Percentiles rank a stretch among this genome's conserved stretches.
Conservation (phyloP, 306 rosid genomes). For the Rosa chinensis region DNA sequence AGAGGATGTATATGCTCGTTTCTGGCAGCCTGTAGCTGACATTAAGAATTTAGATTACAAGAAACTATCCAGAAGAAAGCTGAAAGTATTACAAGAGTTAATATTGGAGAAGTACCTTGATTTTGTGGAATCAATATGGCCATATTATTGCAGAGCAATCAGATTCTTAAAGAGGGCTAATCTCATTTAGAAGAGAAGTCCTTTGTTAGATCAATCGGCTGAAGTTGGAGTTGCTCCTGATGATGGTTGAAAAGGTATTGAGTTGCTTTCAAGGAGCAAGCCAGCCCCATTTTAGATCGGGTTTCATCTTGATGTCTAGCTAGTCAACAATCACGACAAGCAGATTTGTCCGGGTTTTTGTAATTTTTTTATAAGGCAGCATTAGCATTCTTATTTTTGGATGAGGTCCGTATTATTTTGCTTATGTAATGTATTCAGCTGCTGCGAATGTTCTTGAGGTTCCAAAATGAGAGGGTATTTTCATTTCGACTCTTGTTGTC, state of each 20-base stretch:
- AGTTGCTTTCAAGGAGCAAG: slow-evolving; percentile 34
- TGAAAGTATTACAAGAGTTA: slow-evolving; percentile 56
- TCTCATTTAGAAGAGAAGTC: slow-evolving; percentile 52
- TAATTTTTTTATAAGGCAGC: slow-evolving; percentile 28
- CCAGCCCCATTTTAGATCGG: slow-evolving; percentile 59
- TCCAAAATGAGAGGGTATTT: slow-evolving; percentile 23
- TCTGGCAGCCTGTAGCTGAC: slow-evolving; percentile 52
- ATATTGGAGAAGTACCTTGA: slow-evolving; percentile 63
- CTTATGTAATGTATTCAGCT: slow-evolving; percentile 28
- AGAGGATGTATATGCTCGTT: slow-evolving; percentile 43
- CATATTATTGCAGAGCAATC: slow-evolving; percentile 68
- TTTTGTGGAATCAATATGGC: slow-evolving; percentile 82
- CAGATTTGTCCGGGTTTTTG: slow-evolving; percentile 42
- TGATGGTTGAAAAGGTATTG: slow-evolving; percentile 21
- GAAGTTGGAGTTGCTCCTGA: slow-evolving; percentile 33
- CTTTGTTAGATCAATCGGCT: slow-evolving; percentile 29
- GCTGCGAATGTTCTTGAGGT: slow-evolving; percentile 25
- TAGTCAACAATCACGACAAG: slow-evolving; percentile 30
- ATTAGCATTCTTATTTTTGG: slow-evolving; percentile 34
- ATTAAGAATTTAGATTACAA: slow-evolving; percentile 59
- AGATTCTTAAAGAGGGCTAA: slow-evolving; percentile 80
- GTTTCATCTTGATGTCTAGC: slow-evolving; percentile 45
- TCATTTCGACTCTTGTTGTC: slow-evolving; percentile 15
- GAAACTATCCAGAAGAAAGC: slow-evolving; percentile 48
- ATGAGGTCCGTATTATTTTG: slow-evolving; percentile 37